Evolutionary conservation across 208 protist genomes (phyloP).

Genomic region (Acanthamoeba comandoni): DNA sequence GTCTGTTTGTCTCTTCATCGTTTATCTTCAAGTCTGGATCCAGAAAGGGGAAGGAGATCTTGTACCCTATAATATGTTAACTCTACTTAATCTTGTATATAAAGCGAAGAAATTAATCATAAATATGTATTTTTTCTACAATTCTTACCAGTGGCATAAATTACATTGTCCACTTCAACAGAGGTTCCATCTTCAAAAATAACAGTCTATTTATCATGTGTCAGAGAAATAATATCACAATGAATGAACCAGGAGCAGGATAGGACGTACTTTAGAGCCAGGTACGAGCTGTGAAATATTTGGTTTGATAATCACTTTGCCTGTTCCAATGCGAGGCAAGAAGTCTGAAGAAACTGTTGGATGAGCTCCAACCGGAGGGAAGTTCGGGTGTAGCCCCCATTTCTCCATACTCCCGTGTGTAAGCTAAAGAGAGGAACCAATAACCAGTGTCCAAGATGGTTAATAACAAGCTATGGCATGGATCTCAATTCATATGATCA

Average conservation of each 20-base stretch:
- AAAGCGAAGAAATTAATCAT: too few species aligned
- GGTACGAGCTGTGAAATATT: constrained; percentile 24
- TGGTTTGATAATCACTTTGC: constrained; percentile 46
- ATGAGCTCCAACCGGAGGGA: not conserved
- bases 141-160: constrained; percentile 19
- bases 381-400: constrained; percentile 21
- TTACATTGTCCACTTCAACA: not conserved
- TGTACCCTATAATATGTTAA: constrained; percentile 28
- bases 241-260: not conserved
- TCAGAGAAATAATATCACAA: not conserved
- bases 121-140: too few species aligned
- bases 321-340: constrained; percentile 29
- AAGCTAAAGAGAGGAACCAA: not conserved
- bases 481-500: too few species aligned
- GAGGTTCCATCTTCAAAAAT: constrained; percentile 22
- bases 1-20: constrained; percentile 22
- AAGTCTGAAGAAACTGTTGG: constrained; percentile 42
- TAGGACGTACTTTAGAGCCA: not conserved
- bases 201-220: not conserved
- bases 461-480: too few species aligned
- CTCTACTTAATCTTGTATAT: too few species aligned
- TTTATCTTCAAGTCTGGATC: not conserved
- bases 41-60: constrained; percentile 43
- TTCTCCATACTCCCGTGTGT: constrained; percentile 29
- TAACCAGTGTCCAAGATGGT: too few species aligned